These are phyloP conservation scores for Ascocoryne sarcoides DNA, from an alignment of 2,329 filamentous ascomycete species.

Conservation along the genomic window DNA sequence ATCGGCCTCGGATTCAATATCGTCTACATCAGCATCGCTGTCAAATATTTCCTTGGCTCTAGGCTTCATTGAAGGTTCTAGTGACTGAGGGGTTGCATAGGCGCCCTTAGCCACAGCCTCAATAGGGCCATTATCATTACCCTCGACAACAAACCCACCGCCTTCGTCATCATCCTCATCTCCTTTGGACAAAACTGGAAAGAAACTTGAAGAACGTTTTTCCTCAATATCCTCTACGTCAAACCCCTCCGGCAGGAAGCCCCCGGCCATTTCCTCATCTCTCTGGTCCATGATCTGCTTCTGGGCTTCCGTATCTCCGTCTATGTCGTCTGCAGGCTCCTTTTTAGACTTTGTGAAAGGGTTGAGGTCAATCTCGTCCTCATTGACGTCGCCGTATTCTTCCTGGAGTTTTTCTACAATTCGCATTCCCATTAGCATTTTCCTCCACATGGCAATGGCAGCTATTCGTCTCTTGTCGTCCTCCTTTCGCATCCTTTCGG, in stretches of 20 bases:
- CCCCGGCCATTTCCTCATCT: constrained; percentile 48
- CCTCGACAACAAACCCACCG: constrained; percentile 25
- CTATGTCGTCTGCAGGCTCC: constrained; percentile 1
- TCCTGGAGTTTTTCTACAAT: constrained; percentile 69
- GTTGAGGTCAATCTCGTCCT: constrained; percentile 44
- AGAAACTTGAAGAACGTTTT: constrained; percentile 19
- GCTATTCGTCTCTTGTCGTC: constrained; percentile 72
- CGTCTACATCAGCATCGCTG: constrained; percentile 12
- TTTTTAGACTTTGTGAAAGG: constrained; percentile 34
- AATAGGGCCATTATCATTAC: constrained; percentile 12
- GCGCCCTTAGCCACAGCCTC: constrained; percentile 8
- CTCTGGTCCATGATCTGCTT: constrained; percentile 25
- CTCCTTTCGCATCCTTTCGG: constrained; percentile 67
- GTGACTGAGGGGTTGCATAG: constrained; percentile 18
- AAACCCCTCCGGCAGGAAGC: constrained; percentile 50
- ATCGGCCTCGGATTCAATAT: constrained; percentile 1
- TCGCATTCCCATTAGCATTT: constrained; percentile 75
- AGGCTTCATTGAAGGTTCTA: constrained; percentile 7
- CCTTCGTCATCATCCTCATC: constrained; percentile 16
- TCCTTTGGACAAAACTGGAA: constrained; percentile 23
- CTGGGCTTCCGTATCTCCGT: constrained; percentile 23
- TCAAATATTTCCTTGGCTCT: constrained; percentile 3
- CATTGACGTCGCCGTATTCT: constrained; percentile 60
- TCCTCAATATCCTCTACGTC: constrained; percentile 36
- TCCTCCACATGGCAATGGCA: constrained; percentile 72